These are phyloP conservation scores for Xylogone sp. DNA, from an alignment of 2,329 filamentous ascomycete genomes.

Conservation along the genomic window DNA sequence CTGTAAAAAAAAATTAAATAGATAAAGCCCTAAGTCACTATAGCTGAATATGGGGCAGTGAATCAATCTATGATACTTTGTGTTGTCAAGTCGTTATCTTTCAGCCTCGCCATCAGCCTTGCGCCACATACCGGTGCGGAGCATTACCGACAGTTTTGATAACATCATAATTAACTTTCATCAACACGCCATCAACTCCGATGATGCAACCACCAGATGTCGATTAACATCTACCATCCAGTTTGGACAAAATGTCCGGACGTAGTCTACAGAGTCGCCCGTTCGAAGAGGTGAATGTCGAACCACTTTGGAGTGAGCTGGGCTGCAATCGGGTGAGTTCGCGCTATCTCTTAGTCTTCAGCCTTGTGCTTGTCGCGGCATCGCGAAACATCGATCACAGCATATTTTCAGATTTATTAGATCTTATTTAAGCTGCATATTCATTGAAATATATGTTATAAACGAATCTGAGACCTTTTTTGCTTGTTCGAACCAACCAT, in stretches of 20 bases:
- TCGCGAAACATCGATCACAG: neutral
- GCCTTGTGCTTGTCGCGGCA: neutral
- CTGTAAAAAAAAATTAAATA: too few relatives aligned
- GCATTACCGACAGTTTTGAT: neutral
- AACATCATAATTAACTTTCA: neutral
- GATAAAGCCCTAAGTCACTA: too few relatives aligned
- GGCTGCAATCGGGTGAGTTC: constrained; percentile 7
- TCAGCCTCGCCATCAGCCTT: constrained; percentile 4
- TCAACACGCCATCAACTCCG: neutral
- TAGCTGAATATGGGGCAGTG: too few relatives aligned
- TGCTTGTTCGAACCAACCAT: too few relatives aligned
- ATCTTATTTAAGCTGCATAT: neutral
- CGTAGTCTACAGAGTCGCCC: neutral
- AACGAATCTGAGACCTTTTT: too few relatives aligned
- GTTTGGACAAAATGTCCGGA: neutral
- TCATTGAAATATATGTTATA: neutral
- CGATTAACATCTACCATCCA: neutral
- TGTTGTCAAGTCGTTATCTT: neutral
- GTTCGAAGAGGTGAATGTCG: constrained; percentile 13
- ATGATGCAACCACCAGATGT: neutral
- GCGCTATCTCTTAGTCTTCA: neutral
- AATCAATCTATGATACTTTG: too few relatives aligned
- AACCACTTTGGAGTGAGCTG: constrained; percentile 10
- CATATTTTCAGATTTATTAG: neutral
- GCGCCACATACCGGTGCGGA: neutral